Conservation (phyloP, 2,329 filamentous ascomycete genomes). For the Pseudocercospora cruenta region DNA sequence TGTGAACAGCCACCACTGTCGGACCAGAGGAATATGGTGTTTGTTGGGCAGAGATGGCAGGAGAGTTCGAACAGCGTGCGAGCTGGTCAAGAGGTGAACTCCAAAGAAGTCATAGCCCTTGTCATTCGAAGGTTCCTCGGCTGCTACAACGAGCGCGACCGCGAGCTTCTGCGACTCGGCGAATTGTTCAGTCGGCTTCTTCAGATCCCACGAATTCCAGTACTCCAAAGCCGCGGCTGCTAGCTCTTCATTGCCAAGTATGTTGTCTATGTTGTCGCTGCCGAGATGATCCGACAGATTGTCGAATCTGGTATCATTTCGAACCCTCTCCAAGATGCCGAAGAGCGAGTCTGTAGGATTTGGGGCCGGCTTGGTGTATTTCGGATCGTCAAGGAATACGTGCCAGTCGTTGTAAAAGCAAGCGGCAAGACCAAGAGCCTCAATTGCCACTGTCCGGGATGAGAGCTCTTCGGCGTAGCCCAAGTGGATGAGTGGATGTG, state of each 20-base stretch:
- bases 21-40: constrained; percentile 73
- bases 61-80: constrained; percentile 84
- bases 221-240: constrained; percentile 77
- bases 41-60: constrained; percentile 74
- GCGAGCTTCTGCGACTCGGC: constrained; percentile 66
- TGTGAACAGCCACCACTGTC: constrained; percentile 88
- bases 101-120: constrained; percentile 80
- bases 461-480: constrained; percentile 91
- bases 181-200: constrained; percentile 74
- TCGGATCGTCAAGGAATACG: constrained; percentile 70
- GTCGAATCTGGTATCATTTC: constrained; percentile 70
- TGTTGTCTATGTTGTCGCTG: constrained; percentile 64
- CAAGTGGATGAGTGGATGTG: constrained; percentile 89
- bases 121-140: constrained; percentile 53
- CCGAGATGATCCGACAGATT: constrained; percentile 63
- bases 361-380: constrained; percentile 68
- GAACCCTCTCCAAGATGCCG: constrained; percentile 72
- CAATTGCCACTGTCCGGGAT: constrained; percentile 83
- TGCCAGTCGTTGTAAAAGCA: constrained; percentile 62
- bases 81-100: constrained; percentile 79
- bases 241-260: constrained; percentile 72
- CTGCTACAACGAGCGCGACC: constrained; percentile 62
- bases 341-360: constrained; percentile 65
- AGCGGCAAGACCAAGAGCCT: constrained; percentile 74
- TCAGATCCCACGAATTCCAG: constrained; percentile 84